These are phyloP conservation scores for Periconia macrospinosa DNA, from an alignment of 2,329 filamentous ascomycete species.

Conservation along the genomic window DNA sequence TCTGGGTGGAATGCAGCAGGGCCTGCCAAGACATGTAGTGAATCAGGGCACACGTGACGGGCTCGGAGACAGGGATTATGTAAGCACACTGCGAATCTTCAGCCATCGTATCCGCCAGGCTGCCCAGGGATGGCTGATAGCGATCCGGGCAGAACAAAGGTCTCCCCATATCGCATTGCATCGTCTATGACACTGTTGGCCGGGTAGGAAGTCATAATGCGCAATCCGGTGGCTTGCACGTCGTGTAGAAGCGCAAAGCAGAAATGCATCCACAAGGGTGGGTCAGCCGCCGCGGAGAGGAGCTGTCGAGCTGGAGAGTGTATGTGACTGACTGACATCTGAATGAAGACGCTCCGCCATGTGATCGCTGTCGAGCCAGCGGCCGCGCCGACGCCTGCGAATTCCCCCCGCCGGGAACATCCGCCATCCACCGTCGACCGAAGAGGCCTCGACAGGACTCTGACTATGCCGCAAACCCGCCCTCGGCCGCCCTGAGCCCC, in stretches of 20 bases:
- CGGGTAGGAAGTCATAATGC: conserved; percentile 21
- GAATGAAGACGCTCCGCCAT: conserved; percentile 36
- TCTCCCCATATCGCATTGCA: too few species aligned
- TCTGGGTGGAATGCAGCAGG: too few species aligned
- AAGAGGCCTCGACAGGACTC: conserved; percentile 39
- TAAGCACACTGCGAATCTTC: too few species aligned
- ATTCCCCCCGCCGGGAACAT: conserved; percentile 43
- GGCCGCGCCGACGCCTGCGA: conserved; percentile 37
- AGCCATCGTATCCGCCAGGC: too few species aligned
- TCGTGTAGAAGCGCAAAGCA: conserved; percentile 44
- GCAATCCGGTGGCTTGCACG: conserved; percentile 44
- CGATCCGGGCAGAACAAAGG: too few species aligned
- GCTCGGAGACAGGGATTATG: too few species aligned
- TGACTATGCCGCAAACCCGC: conserved; percentile 21
- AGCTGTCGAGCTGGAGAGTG: not conserved
- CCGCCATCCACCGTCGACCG: conserved; percentile 39
- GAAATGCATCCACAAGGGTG: conserved; percentile 41
- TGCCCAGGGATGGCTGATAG: too few species aligned
- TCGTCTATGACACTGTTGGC: too few species aligned
- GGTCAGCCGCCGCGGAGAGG: too few species aligned
- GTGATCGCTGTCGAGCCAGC: conserved; percentile 40
- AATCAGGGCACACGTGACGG: too few species aligned
- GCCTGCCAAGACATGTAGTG: too few species aligned
- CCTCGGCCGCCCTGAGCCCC: conserved; percentile 12
- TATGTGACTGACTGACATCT: not conserved